phyloP scores from a whole-genome alignment of 1,139 yeast genomes.

The Diutina neorugosa region DNA sequence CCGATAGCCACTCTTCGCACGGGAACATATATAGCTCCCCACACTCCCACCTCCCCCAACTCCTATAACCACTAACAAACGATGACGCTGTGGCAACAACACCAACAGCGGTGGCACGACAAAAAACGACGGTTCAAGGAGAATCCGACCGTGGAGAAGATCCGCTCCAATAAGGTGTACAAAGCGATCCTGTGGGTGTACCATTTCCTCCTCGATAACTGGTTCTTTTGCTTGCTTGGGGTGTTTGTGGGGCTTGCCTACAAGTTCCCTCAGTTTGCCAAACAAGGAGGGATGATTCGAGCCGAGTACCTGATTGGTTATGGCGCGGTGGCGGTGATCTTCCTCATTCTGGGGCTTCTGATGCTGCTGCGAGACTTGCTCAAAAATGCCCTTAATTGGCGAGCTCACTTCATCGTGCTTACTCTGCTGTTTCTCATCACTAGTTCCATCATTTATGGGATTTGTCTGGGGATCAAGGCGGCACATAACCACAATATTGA shows the following conservation, averaged over 20 bases:
- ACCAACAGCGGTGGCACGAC: not conserved
- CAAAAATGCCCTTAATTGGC: conserved; percentile 57
- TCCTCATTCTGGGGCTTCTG: conserved; percentile 67
- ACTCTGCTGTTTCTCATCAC: conserved; percentile 63
- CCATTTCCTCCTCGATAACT: conserved; percentile 27
- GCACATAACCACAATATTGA: conserved; percentile 48
- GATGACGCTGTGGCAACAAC: not conserved
- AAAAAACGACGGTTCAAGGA: not conserved
- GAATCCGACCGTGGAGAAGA: not conserved
- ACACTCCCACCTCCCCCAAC: not conserved
- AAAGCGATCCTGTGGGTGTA: not conserved
- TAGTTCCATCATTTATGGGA: conserved; percentile 62
- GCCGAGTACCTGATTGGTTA: conserved; percentile 72
- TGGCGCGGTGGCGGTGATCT: conserved; percentile 79
- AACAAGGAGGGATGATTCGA: conserved; percentile 65
- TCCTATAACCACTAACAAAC: not conserved
- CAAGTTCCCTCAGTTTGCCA: conserved; percentile 70
- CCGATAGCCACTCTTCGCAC: not conserved
- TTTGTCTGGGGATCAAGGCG: conserved; percentile 52
- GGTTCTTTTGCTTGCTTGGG: conserved; percentile 71
- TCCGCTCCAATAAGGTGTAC: not conserved
- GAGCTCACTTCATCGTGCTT: conserved; percentile 68
- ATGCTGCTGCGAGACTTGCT: conserved; percentile 54
- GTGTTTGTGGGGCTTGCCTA: conserved; percentile 64
- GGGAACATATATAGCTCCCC: not conserved